These are phyloP conservation scores for Colletotrichum camelliae DNA, from an alignment of 2,329 filamentous ascomycete species.

Conservation along the genomic window DNA sequence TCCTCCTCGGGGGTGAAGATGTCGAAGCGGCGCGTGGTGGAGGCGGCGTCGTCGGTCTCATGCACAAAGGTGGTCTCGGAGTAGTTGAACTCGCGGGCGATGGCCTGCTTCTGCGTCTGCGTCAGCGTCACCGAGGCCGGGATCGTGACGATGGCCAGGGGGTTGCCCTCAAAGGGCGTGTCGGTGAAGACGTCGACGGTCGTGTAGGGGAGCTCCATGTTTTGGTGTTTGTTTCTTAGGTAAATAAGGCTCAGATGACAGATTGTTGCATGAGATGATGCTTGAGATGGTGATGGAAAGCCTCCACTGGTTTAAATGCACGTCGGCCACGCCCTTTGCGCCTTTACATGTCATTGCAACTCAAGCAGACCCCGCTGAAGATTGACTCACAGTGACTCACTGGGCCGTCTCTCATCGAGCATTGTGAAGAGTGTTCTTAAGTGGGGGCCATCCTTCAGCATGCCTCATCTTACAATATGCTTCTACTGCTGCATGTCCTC, in stretches of 20 bases:
- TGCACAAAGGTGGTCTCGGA: slow-evolving; percentile 70
- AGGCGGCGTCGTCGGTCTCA: slow-evolving; percentile 39
- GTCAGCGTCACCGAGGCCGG: slow-evolving; percentile 48
- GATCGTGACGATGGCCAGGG: slow-evolving; percentile 63
- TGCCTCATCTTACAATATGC: neutral
- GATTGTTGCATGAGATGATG: neutral
- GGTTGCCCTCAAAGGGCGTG: slow-evolving; percentile 60
- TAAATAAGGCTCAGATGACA: neutral
- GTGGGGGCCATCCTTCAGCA: no score
- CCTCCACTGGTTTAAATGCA: neutral
- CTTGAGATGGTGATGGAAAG: neutral
- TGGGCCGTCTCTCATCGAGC: neutral
- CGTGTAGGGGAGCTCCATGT: slow-evolving; percentile 50
- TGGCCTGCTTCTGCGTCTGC: slow-evolving; percentile 59
- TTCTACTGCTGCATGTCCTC: neutral
- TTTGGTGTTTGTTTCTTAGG: neutral
- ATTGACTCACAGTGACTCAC: neutral
- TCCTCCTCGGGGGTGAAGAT: slow-evolving; percentile 63
- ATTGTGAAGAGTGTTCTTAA: neutral
- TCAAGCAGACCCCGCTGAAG: neutral
- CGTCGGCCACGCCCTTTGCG: neutral
- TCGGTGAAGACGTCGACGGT: slow-evolving; percentile 65
- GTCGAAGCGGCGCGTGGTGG: slow-evolving; percentile 52
- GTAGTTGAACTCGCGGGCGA: slow-evolving; percentile 68
- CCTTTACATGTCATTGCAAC: neutral